A percentile compares a stretch with the other conserved stretches of the same genome.
These are phyloP conservation scores for Lactifluus pinguis DNA, from an alignment of 768 basidiomycete genomes.

Conservation along the genomic window DNA sequence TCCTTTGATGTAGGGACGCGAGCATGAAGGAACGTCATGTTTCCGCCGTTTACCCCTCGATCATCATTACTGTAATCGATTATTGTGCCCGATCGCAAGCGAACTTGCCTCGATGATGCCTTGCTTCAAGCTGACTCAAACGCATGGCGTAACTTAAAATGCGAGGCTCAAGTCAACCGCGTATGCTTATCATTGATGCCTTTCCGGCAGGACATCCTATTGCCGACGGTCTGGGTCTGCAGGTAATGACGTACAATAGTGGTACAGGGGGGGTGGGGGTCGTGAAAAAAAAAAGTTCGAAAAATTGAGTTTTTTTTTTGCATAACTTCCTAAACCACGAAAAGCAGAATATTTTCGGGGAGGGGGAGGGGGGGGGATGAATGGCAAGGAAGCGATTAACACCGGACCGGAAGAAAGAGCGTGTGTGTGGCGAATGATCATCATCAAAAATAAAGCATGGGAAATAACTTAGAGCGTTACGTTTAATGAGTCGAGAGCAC, in stretches of 20 bases:
- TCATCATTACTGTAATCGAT: constrained; percentile 10
- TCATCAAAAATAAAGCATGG: constrained; percentile 10
- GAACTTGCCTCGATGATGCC: constrained; percentile 11
- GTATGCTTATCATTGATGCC: not conserved
- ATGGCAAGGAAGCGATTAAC: not conserved
- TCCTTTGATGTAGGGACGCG: not conserved
- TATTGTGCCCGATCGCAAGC: constrained; percentile 5
- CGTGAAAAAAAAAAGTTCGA: no score
- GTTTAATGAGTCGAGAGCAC: constrained; percentile 11
- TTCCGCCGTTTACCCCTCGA: constrained; percentile 7
- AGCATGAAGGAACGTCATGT: not conserved
- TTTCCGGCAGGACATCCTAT: constrained; percentile 1
- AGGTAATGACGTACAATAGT: constrained; percentile 12
- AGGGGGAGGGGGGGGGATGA: not conserved
- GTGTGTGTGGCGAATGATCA: not conserved
- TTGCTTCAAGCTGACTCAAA: constrained; percentile 7
- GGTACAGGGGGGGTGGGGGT: not conserved
- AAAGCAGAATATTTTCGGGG: not conserved
- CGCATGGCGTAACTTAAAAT: not conserved
- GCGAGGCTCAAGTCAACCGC: not conserved
- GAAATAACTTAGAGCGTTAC: constrained; percentile 3
- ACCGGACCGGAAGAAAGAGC: not conserved
- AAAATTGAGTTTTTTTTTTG: not conserved
- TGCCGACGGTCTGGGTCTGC: constrained; percentile 4
- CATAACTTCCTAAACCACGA: not conserved